Evolutionary conservation across 139 green algal species (phyloP).

Genomic region (Edaphochlamys debaryana): DNA sequence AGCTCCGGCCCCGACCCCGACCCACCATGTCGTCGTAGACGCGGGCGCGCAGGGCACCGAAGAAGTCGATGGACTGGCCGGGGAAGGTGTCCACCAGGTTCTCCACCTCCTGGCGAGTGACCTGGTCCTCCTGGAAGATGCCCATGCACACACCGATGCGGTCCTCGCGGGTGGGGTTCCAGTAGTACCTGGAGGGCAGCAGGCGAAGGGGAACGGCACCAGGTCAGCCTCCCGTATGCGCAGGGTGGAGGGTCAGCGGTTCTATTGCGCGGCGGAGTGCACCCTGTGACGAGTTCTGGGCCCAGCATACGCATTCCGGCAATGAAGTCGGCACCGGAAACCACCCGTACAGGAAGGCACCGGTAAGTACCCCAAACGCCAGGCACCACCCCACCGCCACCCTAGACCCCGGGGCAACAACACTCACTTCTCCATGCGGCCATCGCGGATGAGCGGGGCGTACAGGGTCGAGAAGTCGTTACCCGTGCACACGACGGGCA

Average conservation of each 20-base stretch:
- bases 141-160: conserved; percentile 95
- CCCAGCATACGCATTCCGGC: too few relatives aligned
- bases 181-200: conserved; percentile 94
- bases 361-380: too few relatives aligned
- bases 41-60: conserved; percentile 93
- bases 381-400: too few relatives aligned
- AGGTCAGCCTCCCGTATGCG: too few relatives aligned
- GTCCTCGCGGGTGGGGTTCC: conserved; percentile 95
- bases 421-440: conserved; percentile 96
- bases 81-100: conserved; percentile 96
- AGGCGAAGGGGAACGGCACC: too few relatives aligned
- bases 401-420: too few relatives aligned
- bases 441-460: conserved; percentile 98
- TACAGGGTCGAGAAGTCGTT: conserved; percentile 99
- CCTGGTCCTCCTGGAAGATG: conserved; percentile 91
- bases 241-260: too few relatives aligned
- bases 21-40: conserved; percentile 94
- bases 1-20: too few relatives aligned
- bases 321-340: too few relatives aligned
- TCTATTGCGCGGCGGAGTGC: too few relatives aligned
- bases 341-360: too few relatives aligned
- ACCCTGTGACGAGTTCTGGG: too few relatives aligned
- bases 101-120: conserved; percentile 74
- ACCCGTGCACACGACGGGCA: conserved; percentile 96
- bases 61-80: conserved; percentile 99